Evolutionary conservation across 2,329 filamentous ascomycete genomes (phyloP).

Genomic region (Fusarium liriodendri): DNA sequence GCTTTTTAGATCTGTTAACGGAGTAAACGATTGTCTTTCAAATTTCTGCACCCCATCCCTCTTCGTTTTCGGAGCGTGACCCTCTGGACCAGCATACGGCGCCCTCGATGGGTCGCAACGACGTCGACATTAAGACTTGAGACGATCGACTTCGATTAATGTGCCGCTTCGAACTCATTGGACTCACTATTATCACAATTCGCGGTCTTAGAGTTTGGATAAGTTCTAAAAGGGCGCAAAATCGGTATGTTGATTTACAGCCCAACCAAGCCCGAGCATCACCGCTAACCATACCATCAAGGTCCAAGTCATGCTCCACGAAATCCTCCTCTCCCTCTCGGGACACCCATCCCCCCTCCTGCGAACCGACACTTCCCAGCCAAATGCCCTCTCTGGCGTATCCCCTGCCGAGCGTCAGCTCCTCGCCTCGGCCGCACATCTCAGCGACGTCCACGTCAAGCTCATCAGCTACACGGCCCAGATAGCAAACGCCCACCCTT

Average conservation of each 20-base stretch:
- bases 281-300: slow-evolving; percentile 26
- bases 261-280: not conserved
- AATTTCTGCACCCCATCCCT: not conserved
- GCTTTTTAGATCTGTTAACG: not conserved
- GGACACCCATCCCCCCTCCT: slow-evolving; percentile 93
- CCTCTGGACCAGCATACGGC: not conserved
- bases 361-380: slow-evolving; percentile 61
- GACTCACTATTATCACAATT: slow-evolving; percentile 60
- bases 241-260: slow-evolving; percentile 27
- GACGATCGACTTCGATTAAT: slow-evolving; percentile 48
- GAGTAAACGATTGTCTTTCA: not conserved
- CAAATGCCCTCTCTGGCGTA: slow-evolving; percentile 61
- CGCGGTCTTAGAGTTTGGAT: slow-evolving; percentile 57
- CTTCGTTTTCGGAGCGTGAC: not conserved
- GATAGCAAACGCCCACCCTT: slow-evolving; percentile 78
- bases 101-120: not conserved
- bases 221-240: slow-evolving; percentile 48
- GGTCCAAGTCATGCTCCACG: slow-evolving; percentile 83
- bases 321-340: slow-evolving; percentile 95
- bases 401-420: slow-evolving; percentile 87
- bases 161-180: slow-evolving; percentile 67
- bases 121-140: slow-evolving; percentile 3
- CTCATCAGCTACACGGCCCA: slow-evolving; percentile 74
- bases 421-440: slow-evolving; percentile 78
- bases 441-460: slow-evolving; percentile 82